Conservation (phyloP, 176 grass and related monocot genomes). For the Eleusine indica region DNA sequence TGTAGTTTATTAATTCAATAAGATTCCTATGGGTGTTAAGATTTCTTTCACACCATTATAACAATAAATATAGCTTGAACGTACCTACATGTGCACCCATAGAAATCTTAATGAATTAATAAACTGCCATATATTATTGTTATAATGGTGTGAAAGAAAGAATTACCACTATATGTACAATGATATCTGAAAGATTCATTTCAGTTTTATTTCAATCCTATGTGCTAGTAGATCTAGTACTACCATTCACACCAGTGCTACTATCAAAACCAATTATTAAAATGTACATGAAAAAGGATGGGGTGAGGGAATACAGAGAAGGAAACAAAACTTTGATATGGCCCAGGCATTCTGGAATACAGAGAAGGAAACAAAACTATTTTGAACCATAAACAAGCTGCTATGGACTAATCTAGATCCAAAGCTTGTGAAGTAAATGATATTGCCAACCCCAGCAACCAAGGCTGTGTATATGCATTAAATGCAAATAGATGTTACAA, state of each 20-base stretch:
- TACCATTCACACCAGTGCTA: neutral
- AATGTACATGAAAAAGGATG: neutral
- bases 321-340: no score
- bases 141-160: conserved; percentile 12
- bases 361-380: neutral
- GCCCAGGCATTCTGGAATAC: neutral
- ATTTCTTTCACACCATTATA: no score
- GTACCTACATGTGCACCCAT: neutral
- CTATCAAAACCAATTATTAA: neutral
- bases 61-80: no score
- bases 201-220: neutral
- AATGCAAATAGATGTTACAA: neutral
- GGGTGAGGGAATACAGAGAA: neutral
- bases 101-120: conserved; percentile 1
- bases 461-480: neutral
- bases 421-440: neutral
- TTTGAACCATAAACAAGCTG: neutral
- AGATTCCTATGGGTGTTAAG: no score
- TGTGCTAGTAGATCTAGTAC: neutral
- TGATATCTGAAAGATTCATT: neutral
- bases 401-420: neutral
- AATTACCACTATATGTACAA: neutral
- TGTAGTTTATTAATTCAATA: no score
- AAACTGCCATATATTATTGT: neutral
- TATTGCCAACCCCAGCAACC: neutral